Conservation (phyloP, 306 rosid species). For the Morella rubra region DNA sequence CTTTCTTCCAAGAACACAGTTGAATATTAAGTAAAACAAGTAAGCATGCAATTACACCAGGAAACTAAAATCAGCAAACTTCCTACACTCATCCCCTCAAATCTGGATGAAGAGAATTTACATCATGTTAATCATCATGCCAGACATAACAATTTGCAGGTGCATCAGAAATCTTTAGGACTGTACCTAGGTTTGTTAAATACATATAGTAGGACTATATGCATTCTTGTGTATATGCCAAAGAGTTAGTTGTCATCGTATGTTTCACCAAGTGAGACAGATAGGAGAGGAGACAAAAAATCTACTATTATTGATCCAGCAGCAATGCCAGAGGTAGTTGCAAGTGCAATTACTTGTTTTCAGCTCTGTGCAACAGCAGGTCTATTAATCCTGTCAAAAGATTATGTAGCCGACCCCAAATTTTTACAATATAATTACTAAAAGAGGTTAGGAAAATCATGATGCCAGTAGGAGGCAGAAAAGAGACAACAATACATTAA, state of each 20-base stretch:
- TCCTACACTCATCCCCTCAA: not conserved
- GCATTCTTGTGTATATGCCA: not conserved
- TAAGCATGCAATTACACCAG: no score
- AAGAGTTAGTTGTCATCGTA: not conserved
- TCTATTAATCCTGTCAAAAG: not conserved
- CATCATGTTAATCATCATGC: not conserved
- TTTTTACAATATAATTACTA: not conserved
- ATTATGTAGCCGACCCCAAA: not conserved
- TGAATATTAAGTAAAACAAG: not conserved
- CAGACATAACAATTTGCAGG: not conserved
- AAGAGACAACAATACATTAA: no score
- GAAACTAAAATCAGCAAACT: not conserved
- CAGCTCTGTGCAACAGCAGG: not conserved
- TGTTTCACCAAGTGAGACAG: not conserved
- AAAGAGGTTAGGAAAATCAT: no score
- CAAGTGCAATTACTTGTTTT: not conserved
- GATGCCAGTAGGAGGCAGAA: no score
- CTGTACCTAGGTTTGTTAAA: not conserved
- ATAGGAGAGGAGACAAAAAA: not conserved
- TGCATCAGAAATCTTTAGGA: not conserved
- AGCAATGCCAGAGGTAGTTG: not conserved
- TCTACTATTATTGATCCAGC: not conserved
- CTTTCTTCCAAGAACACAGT: not conserved
- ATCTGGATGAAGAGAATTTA: not conserved
- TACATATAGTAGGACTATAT: not conserved